Conservation (phyloP, 2,329 filamentous ascomycete genomes). For the Clonostachys rhizophaga region DNA sequence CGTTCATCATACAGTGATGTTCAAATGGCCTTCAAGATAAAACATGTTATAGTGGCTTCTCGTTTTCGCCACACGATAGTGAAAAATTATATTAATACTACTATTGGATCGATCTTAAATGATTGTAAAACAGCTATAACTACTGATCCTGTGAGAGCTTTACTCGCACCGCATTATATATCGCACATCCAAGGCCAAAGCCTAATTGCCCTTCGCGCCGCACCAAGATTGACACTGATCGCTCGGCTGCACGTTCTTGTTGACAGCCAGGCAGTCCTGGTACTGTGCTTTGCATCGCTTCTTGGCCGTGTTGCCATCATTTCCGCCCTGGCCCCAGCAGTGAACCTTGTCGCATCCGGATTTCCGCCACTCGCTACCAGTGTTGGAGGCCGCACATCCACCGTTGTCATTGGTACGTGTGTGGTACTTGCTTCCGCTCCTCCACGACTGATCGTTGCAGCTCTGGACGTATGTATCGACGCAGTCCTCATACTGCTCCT, state of each 20-base stretch:
- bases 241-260: conserved; percentile 26
- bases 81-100: too few species aligned
- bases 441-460: conserved; percentile 28
- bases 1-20: too few species aligned
- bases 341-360: conserved; percentile 3
- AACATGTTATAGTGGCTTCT: too few species aligned
- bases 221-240: conserved; percentile 34
- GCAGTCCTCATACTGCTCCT: conserved; percentile 45
- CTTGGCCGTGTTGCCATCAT: conserved; percentile 19
- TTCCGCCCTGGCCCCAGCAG: conserved; percentile 19
- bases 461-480: conserved; percentile 41
- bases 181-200: too few species aligned
- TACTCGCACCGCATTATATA: too few species aligned
- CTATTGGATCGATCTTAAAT: too few species aligned
- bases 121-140: too few species aligned
- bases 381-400: background rate
- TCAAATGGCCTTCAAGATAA: too few species aligned
- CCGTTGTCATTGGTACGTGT: conserved; percentile 3
- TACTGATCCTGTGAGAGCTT: too few species aligned
- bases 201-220: background rate
- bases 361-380: background rate
- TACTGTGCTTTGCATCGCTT: conserved; percentile 45
- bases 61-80: too few species aligned
- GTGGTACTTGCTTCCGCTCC: conserved; percentile 15
- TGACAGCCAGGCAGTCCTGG: conserved; percentile 37